phyloP scores from a whole-genome alignment of 495 filamentous ascomycete genomes.

The Aspergillus ostianus region DNA sequence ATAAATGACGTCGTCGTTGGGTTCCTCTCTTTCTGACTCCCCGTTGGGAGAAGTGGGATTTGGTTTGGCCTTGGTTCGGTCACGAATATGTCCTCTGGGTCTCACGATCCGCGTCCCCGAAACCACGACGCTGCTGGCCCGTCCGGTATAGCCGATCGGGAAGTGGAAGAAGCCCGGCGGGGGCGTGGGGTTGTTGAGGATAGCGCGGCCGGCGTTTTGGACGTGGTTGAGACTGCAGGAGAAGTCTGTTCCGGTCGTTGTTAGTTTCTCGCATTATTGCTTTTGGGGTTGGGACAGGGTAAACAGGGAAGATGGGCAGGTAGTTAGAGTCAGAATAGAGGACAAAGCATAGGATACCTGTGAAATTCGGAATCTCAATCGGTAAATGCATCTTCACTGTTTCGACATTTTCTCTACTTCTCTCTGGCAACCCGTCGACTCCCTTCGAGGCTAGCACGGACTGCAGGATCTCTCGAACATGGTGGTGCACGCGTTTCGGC shows the following conservation, averaged over 20 bases:
- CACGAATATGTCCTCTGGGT: slow-evolving; percentile 71
- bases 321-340: not conserved
- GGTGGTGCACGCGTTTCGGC: slow-evolving; percentile 58
- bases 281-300: too few species aligned
- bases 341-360: slow-evolving; percentile 18
- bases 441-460: slow-evolving; percentile 29
- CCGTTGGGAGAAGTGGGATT: not conserved
- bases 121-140: slow-evolving; percentile 68
- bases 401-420: slow-evolving; percentile 52
- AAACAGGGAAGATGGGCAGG: too few species aligned
- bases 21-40: slow-evolving; percentile 4
- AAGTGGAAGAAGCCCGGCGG: slow-evolving; percentile 35
- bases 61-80: slow-evolving; percentile 15
- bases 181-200: slow-evolving; percentile 36
- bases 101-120: slow-evolving; percentile 68
- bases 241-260: slow-evolving; percentile 69
- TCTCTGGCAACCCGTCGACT: slow-evolving; percentile 51
- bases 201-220: slow-evolving; percentile 28
- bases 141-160: slow-evolving; percentile 63
- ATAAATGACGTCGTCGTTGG: slow-evolving; percentile 39
- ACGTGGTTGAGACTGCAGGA: slow-evolving; percentile 49
- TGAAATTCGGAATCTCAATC: slow-evolving; percentile 75
- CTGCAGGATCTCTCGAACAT: slow-evolving; percentile 50
- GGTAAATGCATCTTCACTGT: slow-evolving; percentile 69
- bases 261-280: too few species aligned